Evolutionary conservation across 2,329 filamentous ascomycete species (phyloP), one percentile per base, ranked within the genome.

Genomic region (Fonsecaea nubica): DNA sequence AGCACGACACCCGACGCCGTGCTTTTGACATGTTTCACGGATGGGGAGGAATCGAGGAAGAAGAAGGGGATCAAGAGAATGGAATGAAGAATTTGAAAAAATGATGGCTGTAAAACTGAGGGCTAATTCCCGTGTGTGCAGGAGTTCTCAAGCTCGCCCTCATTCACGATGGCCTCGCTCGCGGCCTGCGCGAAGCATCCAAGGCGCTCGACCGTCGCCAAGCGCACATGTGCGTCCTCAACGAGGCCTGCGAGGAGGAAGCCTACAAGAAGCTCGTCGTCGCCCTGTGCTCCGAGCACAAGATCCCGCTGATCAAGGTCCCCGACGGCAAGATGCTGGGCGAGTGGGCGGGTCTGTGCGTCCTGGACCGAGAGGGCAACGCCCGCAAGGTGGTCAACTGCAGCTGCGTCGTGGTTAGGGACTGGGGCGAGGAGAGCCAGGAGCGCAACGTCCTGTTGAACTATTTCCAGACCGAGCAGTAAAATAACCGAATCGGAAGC

Each of bases 201-300:
- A 99, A 99, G 89, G 94, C 95, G 73, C 92, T 99, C 79, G 95
- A 99, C 85, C 90, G 95, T 80, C 93, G 95, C 80, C 92, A 99
- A 87, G 95, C 95, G 69, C 95, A 99, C 87, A 98, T 99, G 93
- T 99, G 95, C 83, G 95, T 99, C 76, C 90, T 99, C 78, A 99
- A 99, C 90, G 95, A 99, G 90, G 90, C 91, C 75, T 99, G 95
- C 88, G 95, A 99, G 87, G 95, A 99, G 89, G 95, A 99, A 85
- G 94, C 95, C 75, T 99, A 99, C 89, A 99, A 99, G 93, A 99
- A 99, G 91, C 90, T 99, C 75, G 94, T 99, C 78, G 92, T 98
- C 76, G 95, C 95, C 72, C 91, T 99, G 70, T 99, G 95, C 92
- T 92, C 91, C 73, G 95, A 99, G 90, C 95, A 99, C 88, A 97